Conservation (phyloP, 805 yeast species). For the Scheffersomyces lignosus region DNA sequence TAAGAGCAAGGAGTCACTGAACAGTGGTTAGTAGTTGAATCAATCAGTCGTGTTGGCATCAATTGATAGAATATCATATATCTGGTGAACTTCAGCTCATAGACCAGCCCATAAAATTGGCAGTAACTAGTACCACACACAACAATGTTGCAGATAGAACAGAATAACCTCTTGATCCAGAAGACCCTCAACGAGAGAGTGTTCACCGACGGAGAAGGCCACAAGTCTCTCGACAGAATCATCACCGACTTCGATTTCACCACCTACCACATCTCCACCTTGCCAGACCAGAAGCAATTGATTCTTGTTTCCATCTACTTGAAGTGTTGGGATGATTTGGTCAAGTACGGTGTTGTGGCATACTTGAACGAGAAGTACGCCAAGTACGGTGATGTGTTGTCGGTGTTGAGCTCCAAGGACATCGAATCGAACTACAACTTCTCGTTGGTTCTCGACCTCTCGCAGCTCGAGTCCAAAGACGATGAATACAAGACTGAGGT, state of each 20-base stretch:
- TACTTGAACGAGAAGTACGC: constrained; percentile 54
- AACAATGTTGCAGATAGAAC: constrained; percentile 80
- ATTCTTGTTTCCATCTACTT: constrained; percentile 68
- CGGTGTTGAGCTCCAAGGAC: constrained; percentile 27
- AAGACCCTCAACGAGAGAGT: constrained; percentile 77
- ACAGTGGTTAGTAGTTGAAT: no score
- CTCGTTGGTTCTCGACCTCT: constrained; percentile 68
- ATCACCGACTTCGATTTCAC: constrained; percentile 96
- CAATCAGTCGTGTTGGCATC: no score
- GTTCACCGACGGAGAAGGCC: constrained; percentile 35
- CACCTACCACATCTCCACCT: constrained; percentile 86
- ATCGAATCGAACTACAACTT: constrained; percentile 82
- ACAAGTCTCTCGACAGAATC: constrained; percentile 71
- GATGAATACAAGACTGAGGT: constrained; percentile 53
- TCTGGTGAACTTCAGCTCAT: no score
- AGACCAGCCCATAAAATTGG: no score
- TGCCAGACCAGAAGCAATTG: constrained; percentile 64
- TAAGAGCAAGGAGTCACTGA: no score
- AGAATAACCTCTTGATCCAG: constrained; percentile 78
- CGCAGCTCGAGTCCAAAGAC: constrained; percentile 25
- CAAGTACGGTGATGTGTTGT: constrained; percentile 28
- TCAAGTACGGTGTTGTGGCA: constrained; percentile 60
- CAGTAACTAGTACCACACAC: no score
- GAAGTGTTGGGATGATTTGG: constrained; percentile 76
- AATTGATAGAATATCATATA: no score